Percentiles rank a stretch among this genome's conserved stretches.
phyloP scores from a whole-genome alignment of 805 yeast genomes.

The Wickerhamiella spandovensis region DNA sequence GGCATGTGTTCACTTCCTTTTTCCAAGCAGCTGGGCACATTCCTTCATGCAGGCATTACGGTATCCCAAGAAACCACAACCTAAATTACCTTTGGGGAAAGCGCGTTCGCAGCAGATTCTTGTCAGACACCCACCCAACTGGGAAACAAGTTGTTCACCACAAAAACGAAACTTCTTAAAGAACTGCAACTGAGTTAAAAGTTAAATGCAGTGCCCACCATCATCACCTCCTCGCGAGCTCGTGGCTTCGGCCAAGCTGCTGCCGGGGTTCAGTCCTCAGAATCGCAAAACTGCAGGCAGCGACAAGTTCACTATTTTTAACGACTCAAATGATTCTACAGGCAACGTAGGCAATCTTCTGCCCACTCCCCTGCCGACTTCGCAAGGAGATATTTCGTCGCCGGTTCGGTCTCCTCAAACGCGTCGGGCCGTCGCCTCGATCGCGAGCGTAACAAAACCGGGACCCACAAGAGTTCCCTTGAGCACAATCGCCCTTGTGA shows the following conservation, averaged over 20 bases:
- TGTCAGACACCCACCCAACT: not conserved
- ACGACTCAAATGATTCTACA: not conserved
- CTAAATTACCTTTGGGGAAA: not conserved
- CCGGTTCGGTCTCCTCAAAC: not conserved
- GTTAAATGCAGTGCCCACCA: slow-evolving; percentile 9
- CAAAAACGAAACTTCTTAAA: not conserved
- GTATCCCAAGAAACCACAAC: not conserved
- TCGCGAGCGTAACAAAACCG: not conserved
- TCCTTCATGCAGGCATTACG: slow-evolving; percentile 3
- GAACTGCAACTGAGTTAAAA: not conserved
- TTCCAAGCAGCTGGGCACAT: not conserved
- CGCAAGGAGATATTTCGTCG: slow-evolving; percentile 2
- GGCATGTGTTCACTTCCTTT: not conserved
- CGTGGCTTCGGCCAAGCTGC: slow-evolving; percentile 2
- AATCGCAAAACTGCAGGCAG: not conserved
- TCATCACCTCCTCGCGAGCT: slow-evolving; percentile 7
- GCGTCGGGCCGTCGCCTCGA: not conserved
- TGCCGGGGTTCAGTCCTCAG: slow-evolving; percentile 8
- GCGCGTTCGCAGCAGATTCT: slow-evolving; percentile 3
- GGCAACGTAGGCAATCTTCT: not conserved
- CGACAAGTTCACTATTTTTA: slow-evolving; percentile 5
- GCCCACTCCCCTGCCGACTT: slow-evolving; percentile 8
- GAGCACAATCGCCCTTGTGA: slow-evolving; percentile 1
- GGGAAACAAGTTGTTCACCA: not conserved
- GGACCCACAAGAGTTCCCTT: slow-evolving; percentile 1